Base-by-base conservation (phyloP, 2,329 filamentous ascomycete species). In the Penicillium nordicum region DNA sequence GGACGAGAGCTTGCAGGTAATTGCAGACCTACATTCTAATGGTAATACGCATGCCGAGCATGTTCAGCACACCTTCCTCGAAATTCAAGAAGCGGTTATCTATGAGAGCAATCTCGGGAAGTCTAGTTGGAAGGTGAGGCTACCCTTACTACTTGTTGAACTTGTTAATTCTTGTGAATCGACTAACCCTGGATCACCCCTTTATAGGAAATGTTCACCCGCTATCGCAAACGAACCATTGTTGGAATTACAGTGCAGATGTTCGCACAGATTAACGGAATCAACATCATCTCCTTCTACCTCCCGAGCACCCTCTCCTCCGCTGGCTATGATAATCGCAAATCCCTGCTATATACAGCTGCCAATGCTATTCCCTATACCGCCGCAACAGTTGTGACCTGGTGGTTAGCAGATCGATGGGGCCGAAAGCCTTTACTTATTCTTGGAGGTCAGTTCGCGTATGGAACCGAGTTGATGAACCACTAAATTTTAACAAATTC, bases 261-360 rank as follows among this genome's bases (percentile, higher is more conserved):
- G 72, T 75, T 73, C 41, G 72, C 74, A 1, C 72, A 76, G 45
- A 66, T 76, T 34, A 75, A 75, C 60, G 74, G 74, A 25, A 76
- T 76, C 63, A 76, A 76, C 61, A 71, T 76, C 61, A 75, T 76
- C 55, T 76, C 74, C 5, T 76, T 76, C 59, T 77, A 77, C 49
- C 71, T 76, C 14, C 74, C 74, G 1, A 72, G 66, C 21, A 71
- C 72, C 0, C 67, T 76, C 2, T 57, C 72, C 11, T 54, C 66
- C 8, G 72, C 74, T n/a, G 73, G 73, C 0, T 74, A 74, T 53
- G 67, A 71, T 60, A 62, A 74, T 12, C 58, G 67, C 27, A 72
- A 73, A 51, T 76, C 74, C 0, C 67, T 76, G 1, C 67, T 78
- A 18, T 76, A 70, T 61, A 76, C 75, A 1, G 74, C 70, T 14